Conservation (phyloP, 2,329 filamentous ascomycete species). For the Zymoseptoria pseudotritici region DNA sequence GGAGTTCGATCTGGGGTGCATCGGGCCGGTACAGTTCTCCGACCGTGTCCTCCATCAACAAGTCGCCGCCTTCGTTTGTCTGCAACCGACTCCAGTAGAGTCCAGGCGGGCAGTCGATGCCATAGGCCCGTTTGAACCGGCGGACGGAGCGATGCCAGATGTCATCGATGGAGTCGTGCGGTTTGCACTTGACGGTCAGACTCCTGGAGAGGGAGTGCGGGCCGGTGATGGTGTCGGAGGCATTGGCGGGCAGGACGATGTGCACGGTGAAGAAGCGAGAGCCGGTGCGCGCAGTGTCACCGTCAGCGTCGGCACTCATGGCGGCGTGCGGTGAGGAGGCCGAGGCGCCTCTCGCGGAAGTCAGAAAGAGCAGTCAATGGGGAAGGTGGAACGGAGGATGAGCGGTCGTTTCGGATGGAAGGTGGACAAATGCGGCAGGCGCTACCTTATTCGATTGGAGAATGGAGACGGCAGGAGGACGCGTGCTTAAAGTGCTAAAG, state of each 20-base stretch:
- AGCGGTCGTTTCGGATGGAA: neutral
- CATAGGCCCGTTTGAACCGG: neutral
- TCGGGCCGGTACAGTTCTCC: neutral
- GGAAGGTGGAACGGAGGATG: neutral
- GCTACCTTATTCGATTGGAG: neutral
- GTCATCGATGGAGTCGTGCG: neutral
- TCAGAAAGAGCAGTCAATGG: neutral
- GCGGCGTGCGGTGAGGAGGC: neutral
- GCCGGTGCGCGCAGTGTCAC: neutral
- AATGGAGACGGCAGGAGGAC: neutral
- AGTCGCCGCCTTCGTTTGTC: conserved; percentile 1
- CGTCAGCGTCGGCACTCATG: neutral
- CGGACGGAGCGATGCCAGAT: conserved; percentile 2
- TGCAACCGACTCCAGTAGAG: conserved; percentile 5
- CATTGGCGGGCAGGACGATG: conserved; percentile 1
- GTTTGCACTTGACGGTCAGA: conserved; percentile 1
- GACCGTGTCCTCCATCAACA: conserved; percentile 2
- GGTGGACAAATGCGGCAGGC: neutral
- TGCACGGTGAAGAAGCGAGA: conserved; percentile 2
- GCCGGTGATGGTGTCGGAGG: neutral
- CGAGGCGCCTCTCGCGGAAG: neutral
- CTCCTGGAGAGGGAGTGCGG: neutral
- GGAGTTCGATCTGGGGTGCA: conserved; percentile 1
- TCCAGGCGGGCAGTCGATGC: conserved; percentile 1
- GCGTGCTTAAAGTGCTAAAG: neutral